These are phyloP conservation scores for Boletus rufocinnamomeus DNA, from an alignment of 768 basidiomycete genomes.

Conservation along the genomic window DNA sequence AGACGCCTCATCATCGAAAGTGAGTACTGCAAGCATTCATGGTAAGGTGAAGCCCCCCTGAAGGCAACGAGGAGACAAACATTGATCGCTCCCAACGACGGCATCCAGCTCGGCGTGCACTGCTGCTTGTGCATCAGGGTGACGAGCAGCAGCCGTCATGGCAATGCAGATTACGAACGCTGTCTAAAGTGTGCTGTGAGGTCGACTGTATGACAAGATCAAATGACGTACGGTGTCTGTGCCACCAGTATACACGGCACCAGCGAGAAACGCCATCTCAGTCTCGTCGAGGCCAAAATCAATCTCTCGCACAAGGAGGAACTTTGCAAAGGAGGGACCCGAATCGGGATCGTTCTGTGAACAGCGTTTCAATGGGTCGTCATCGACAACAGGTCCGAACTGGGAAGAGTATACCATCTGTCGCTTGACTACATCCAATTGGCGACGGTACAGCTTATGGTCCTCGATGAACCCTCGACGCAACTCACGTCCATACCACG, in stretches of 20 bases:
- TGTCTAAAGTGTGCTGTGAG: constrained; percentile 30
- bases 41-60: background rate
- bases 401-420: constrained; percentile 37
- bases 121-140: constrained; percentile 48
- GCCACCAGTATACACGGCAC: constrained; percentile 58
- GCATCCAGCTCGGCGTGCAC: constrained; percentile 55
- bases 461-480: constrained; percentile 53
- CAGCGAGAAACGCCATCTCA: constrained; percentile 59
- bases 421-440: constrained; percentile 44
- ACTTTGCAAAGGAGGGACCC: constrained; percentile 52
- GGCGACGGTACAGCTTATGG: constrained; percentile 45
- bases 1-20: constrained; percentile 33
- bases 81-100: constrained; percentile 41
- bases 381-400: background rate
- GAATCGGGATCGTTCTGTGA: constrained; percentile 18
- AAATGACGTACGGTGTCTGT: constrained; percentile 44
- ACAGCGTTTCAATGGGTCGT: background rate
- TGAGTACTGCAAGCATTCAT: constrained; percentile 32
- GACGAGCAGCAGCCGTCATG: constrained; percentile 50
- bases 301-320: constrained; percentile 49
- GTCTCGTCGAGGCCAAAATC: constrained; percentile 51
- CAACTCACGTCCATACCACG: constrained; percentile 59
- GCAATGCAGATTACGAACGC: constrained; percentile 50
- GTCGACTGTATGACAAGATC: background rate
- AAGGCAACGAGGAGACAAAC: constrained; percentile 2